Evolutionary conservation across 2,329 filamentous ascomycete genomes (phyloP).

Genomic region (Fusarium globosum): DNA sequence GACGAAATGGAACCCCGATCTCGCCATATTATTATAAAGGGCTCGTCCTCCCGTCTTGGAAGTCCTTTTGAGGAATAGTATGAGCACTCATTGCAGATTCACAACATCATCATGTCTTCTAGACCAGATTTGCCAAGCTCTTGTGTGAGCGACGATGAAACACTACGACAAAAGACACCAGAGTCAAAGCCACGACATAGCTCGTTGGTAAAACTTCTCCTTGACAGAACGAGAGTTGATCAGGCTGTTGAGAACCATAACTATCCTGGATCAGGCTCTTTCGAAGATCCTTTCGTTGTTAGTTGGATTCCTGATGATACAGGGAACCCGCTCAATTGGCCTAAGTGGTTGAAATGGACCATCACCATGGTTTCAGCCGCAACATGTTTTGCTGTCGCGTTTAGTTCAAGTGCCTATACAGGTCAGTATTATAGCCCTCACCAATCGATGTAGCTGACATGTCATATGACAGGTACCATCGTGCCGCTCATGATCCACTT

Average conservation of each 20-base stretch:
- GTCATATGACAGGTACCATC: constrained; percentile 44
- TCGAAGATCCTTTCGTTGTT: constrained; percentile 74
- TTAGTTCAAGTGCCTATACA: constrained; percentile 75
- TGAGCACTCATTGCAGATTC: background rate
- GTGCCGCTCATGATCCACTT: constrained; percentile 67
- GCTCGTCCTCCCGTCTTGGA: constrained; percentile 21
- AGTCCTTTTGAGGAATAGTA: constrained; percentile 13
- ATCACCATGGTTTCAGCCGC: constrained; percentile 72
- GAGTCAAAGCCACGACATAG: constrained; percentile 2
- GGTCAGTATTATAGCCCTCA: constrained; percentile 52
- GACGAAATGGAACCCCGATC: constrained; percentile 23
- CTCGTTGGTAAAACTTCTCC: constrained; percentile 56
- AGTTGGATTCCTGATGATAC: constrained; percentile 74
- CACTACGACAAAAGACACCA: constrained; percentile 21
- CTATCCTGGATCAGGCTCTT: constrained; percentile 71
- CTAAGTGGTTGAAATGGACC: constrained; percentile 69
- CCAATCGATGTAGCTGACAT: background rate
- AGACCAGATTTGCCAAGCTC: constrained; percentile 11
- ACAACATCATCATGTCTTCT: background rate
- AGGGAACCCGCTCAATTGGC: constrained; percentile 73
- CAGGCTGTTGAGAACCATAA: constrained; percentile 64
- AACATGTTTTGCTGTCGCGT: constrained; percentile 75
- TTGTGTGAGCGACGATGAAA: constrained; percentile 29
- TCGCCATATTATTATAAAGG: constrained; percentile 27
- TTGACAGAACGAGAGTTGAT: constrained; percentile 68